These are phyloP conservation scores for Schizothecium vesticola DNA, from an alignment of 495 filamentous ascomycete genomes.

Conservation along the genomic window DNA sequence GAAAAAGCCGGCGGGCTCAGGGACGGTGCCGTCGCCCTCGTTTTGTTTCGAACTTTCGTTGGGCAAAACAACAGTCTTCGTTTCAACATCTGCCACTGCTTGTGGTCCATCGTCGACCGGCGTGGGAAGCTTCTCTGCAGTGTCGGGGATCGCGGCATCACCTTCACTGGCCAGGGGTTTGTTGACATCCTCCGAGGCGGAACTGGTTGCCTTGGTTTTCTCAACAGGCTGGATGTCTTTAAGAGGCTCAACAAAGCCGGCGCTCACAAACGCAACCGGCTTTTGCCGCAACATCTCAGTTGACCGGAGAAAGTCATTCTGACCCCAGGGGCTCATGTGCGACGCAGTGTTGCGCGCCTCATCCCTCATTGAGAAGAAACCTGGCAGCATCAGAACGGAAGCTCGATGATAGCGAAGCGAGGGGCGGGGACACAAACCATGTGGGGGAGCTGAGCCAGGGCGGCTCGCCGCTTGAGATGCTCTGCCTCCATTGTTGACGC, in stretches of 20 bases:
- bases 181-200: background rate
- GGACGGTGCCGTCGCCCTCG: background rate
- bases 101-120: background rate
- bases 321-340: conserved; percentile 41
- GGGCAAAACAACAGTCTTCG: background rate
- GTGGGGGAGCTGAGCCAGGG: background rate
- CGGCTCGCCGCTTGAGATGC: background rate
- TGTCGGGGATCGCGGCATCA: background rate
- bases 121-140: background rate
- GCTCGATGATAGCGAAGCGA: background rate
- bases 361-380: conserved; percentile 64
- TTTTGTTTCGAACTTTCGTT: background rate
- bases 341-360: conserved; percentile 73
- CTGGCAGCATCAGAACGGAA: conserved; percentile 22
- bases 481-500: background rate
- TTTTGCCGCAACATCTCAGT: conserved; percentile 43
- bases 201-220: background rate
- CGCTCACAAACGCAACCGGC: conserved; percentile 70
- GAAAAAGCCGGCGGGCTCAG: conserved; percentile 18
- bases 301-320: conserved; percentile 38
- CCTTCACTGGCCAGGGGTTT: background rate
- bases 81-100: background rate
- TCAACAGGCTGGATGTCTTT: conserved; percentile 20
- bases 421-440: conserved; percentile 10
- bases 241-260: conserved; percentile 53